Evolutionary conservation across 768 basidiomycete species (phyloP).

Genomic region (Podaxis sp.): DNA sequence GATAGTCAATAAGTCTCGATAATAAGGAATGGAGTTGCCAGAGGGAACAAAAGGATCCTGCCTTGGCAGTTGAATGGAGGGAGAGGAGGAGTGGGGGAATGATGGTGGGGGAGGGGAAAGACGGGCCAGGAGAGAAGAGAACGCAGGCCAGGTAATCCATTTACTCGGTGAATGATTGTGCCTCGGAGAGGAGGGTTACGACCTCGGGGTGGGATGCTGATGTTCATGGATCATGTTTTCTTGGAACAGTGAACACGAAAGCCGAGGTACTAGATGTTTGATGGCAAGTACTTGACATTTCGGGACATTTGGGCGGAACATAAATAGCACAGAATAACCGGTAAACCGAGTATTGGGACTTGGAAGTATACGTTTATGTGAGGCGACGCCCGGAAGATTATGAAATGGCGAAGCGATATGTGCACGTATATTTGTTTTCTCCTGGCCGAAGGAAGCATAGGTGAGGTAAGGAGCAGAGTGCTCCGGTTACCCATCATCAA

Average conservation of each 20-base stretch:
- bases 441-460: neutral
- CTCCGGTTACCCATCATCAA: neutral
- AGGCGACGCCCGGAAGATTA: neutral
- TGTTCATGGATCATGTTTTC: slow-evolving; percentile 8
- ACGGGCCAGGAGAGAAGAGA: neutral
- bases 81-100: neutral
- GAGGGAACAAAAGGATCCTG: neutral
- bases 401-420: no score
- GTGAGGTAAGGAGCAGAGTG: neutral
- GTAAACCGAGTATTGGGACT: slow-evolving; percentile 1
- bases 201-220: slow-evolving; percentile 3
- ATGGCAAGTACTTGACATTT: neutral
- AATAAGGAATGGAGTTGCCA: neutral
- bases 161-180: slow-evolving; percentile 6
- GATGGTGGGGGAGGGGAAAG: slow-evolving; percentile 1
- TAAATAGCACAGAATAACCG: neutral
- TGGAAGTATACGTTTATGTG: neutral
- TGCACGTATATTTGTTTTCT: neutral
- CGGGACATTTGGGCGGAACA: slow-evolving; percentile 2
- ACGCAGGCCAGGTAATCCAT: neutral
- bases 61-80: neutral
- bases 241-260: slow-evolving; percentile 4
- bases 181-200: slow-evolving; percentile 10
- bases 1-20: neutral
- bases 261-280: slow-evolving; percentile 10